These are phyloP conservation scores for Magnaporthiopsis incrustans DNA, from an alignment of 2,329 filamentous ascomycete species.

Conservation along the genomic window DNA sequence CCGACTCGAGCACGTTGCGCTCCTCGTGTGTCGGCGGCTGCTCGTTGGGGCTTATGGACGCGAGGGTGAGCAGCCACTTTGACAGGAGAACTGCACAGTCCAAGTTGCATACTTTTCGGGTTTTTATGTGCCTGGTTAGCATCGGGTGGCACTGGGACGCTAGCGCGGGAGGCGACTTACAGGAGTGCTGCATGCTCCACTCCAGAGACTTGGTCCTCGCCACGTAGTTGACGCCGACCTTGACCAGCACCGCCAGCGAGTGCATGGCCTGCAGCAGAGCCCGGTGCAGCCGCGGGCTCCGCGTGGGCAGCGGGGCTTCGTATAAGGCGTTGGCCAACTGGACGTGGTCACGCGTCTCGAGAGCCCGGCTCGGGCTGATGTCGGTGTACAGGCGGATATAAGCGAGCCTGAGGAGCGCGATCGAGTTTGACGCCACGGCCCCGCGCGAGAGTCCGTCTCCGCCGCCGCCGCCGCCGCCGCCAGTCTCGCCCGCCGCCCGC, in stretches of 20 bases:
- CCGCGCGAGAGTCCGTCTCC: conserved; percentile 27
- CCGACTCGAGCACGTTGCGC: conserved; percentile 44
- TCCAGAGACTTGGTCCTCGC: conserved; percentile 52
- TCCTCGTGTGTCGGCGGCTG: conserved; percentile 44
- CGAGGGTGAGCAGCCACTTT: conserved; percentile 51
- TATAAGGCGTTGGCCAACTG: conserved; percentile 54
- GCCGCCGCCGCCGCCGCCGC: conserved; percentile 24
- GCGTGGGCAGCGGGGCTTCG: conserved; percentile 48
- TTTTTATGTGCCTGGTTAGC: not conserved
- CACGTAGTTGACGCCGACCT: conserved; percentile 54
- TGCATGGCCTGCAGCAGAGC: conserved; percentile 62
- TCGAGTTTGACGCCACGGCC: conserved; percentile 59
- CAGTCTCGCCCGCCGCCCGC: conserved; percentile 37
- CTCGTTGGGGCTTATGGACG: conserved; percentile 41
- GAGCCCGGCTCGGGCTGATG: conserved; percentile 50
- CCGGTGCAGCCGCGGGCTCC: conserved; percentile 51
- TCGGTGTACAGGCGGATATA: conserved; percentile 61
- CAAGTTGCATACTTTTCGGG: conserved; percentile 43
- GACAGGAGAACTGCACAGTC: conserved; percentile 53
- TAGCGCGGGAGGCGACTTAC: no score
- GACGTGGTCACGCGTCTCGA: conserved; percentile 57
- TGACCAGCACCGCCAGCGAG: conserved; percentile 59
- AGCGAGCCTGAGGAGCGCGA: conserved; percentile 49
- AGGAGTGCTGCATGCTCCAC: conserved; percentile 55
- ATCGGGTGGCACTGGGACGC: conserved; percentile 5